These are phyloP conservation scores for Fusarium musae DNA, from an alignment of 2,329 filamentous ascomycete species.

Conservation along the genomic window DNA sequence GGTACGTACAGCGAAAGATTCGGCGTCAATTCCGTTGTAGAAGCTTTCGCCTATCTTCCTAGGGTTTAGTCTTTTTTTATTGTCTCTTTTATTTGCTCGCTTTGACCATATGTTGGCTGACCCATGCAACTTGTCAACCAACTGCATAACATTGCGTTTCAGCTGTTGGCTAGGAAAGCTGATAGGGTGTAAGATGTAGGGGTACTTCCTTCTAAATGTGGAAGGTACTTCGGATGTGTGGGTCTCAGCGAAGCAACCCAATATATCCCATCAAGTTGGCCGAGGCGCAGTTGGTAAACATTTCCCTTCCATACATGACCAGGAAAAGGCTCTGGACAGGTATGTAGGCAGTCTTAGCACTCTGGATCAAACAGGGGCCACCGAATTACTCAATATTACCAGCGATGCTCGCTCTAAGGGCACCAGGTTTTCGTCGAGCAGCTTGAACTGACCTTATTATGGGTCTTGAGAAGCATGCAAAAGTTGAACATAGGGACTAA, in stretches of 20 bases:
- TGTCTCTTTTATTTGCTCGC: neutral
- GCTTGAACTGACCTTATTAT: too few species aligned
- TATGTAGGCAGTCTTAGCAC: neutral
- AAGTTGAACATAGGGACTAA: too few species aligned
- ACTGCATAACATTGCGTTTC: conserved; percentile 8
- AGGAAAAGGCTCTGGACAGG: neutral
- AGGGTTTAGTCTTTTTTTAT: neutral
- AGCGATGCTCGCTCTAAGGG: neutral
- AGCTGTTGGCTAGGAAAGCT: neutral
- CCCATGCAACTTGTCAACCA: conserved; percentile 4
- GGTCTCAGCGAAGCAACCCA: neutral
- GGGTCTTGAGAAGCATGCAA: too few species aligned
- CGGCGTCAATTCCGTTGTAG: neutral
- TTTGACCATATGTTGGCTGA: neutral
- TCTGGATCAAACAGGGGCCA: neutral
- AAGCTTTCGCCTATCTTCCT: too few species aligned
- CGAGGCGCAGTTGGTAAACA: neutral
- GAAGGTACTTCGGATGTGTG: neutral
- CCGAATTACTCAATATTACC: neutral
- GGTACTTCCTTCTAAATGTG: neutral
- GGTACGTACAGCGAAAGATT: neutral
- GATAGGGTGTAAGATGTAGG: neutral
- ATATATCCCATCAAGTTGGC: neutral
- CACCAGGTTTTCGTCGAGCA: too few species aligned
- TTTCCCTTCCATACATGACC: neutral